Evolutionary conservation across 2,329 filamentous ascomycete species (phyloP), one percentile per base, ranked within the genome.

Genomic region (Meredithiella fracta): DNA sequence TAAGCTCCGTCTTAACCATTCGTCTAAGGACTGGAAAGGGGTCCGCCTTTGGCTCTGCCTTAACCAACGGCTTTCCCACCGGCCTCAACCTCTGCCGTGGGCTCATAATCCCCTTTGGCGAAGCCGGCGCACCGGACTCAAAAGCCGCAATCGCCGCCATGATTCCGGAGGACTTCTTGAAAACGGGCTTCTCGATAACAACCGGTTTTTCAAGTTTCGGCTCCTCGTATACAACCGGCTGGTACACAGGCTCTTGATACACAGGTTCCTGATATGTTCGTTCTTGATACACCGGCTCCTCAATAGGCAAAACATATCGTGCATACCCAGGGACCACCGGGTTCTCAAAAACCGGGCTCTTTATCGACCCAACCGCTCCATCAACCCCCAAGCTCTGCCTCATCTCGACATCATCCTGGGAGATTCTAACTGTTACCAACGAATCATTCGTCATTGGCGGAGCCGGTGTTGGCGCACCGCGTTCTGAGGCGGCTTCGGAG

Each of bases 401-500:
- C 49, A 37, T 9, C 25, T 26, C 11, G 37, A 15, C 11, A n/a
- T 56, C 50, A 14, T 56, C 49, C 9, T 56, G 54, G 25, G 54
- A 56, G 14, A 47, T 11, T 26, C 54, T 22, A 22, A 52, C 50
- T 3, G 47, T 26, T 34, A 47, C 37, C 20, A 53, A 20, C 3
- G 54, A 52, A 23, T 56, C 54, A 23, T 52, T 38, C 3, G 25
- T 37, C 23, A 56, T 20, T 15, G 50, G 47, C 11, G 40, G 25
- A 3, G 37, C 38, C 5, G 54, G 54, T n/a, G 54, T 56, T 14
- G 37, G 47, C 11, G 40, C 26, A 22, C 49, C 37, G 25, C 31
- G 54, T 14, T 56, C 54, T 15, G 54, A 56, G 17, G 54, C 49
- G 31, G 49, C 49, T 22, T 54, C 53, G 9, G 53, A 54, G 23